phyloP scores from a whole-genome alignment of 2,329 filamentous ascomycete genomes.

The Lachnellula willkommii region DNA sequence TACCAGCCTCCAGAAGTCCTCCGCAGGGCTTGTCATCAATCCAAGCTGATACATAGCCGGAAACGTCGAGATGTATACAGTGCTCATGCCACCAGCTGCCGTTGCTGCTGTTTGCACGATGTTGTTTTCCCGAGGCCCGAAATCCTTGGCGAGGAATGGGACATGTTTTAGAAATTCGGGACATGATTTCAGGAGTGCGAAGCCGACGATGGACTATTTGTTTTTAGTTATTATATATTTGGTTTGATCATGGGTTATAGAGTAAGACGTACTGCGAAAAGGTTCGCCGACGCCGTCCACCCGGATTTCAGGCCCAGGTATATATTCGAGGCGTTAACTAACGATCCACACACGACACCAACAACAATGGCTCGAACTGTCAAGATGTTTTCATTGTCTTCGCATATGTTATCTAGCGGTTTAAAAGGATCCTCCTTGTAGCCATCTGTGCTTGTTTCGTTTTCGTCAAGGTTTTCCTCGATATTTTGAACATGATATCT shows the following conservation, averaged over 20 bases:
- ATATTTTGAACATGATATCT: too few relatives aligned
- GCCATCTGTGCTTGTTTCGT: too few relatives aligned
- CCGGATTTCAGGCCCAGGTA: conserved; percentile 54
- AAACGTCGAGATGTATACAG: conserved; percentile 54
- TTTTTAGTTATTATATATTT: too few relatives aligned
- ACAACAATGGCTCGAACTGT: conserved; percentile 51
- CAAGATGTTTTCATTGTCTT: conserved; percentile 43
- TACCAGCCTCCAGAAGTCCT: conserved; percentile 54
- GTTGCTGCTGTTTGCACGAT: conserved; percentile 57
- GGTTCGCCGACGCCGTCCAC: conserved; percentile 43
- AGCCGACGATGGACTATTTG: conserved; percentile 49
- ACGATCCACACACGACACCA: conserved; percentile 50
- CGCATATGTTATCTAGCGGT: conserved; percentile 35
- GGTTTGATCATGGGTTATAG: too few relatives aligned
- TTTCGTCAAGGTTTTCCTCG: too few relatives aligned
- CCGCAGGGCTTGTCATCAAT: conserved; percentile 44
- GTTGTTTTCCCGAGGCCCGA: conserved; percentile 58
- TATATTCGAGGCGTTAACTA: conserved; percentile 58
- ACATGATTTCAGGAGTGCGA: conserved; percentile 51
- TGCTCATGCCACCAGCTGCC: conserved; percentile 52
- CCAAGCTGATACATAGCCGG: conserved; percentile 55
- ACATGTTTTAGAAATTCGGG: conserved; percentile 44
- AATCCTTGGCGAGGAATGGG: conserved; percentile 48
- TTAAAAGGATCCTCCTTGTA: not conserved
- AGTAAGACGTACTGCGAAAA: conserved; percentile 38